Conservation (phyloP, 768 basidiomycete genomes). For the Cantharellus anzutake region DNA sequence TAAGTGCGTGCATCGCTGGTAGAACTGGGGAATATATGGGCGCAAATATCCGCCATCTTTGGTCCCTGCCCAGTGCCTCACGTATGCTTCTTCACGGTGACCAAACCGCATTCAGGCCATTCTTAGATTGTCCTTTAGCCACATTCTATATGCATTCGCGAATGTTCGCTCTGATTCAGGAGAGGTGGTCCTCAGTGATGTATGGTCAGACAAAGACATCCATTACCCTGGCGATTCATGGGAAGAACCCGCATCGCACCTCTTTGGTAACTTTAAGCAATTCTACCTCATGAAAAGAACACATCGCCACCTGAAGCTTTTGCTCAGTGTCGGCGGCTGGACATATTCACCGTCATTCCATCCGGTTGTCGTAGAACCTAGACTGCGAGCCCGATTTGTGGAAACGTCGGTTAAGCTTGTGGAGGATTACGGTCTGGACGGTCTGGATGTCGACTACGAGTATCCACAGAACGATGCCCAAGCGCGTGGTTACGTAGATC, state of each 20-base stretch:
- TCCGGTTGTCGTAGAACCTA: constrained; percentile 48
- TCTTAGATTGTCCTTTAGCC: constrained; percentile 24
- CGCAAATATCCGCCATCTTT: constrained; percentile 75
- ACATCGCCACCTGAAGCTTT: constrained; percentile 27
- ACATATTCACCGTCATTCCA: constrained; percentile 80
- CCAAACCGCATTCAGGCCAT: background rate
- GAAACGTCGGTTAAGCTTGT: constrained; percentile 55
- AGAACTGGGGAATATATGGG: constrained; percentile 72
- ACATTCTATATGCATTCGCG: constrained; percentile 86
- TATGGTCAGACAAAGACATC: constrained; percentile 93
- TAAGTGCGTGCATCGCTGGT: background rate
- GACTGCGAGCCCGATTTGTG: constrained; percentile 59
- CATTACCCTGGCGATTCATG: constrained; percentile 91
- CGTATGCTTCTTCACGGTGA: constrained; percentile 25
- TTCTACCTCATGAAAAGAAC: constrained; percentile 80
- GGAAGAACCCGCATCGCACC: constrained; percentile 78
- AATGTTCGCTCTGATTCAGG: constrained; percentile 70
- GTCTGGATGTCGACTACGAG: constrained; percentile 84
- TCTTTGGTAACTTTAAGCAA: constrained; percentile 92
- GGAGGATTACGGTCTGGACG: constrained; percentile 83
- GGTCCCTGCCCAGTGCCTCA: constrained; percentile 71
- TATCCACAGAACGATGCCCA: constrained; percentile 67
- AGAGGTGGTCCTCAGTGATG: constrained; percentile 73
- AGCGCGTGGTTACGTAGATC: constrained; percentile 65
- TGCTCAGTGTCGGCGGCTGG: constrained; percentile 89